A percentile compares a stretch with the other conserved stretches of the same genome.
Evolutionary conservation across 176 grass and related monocot genomes (phyloP).

Genomic region (Oryza officinalis): DNA sequence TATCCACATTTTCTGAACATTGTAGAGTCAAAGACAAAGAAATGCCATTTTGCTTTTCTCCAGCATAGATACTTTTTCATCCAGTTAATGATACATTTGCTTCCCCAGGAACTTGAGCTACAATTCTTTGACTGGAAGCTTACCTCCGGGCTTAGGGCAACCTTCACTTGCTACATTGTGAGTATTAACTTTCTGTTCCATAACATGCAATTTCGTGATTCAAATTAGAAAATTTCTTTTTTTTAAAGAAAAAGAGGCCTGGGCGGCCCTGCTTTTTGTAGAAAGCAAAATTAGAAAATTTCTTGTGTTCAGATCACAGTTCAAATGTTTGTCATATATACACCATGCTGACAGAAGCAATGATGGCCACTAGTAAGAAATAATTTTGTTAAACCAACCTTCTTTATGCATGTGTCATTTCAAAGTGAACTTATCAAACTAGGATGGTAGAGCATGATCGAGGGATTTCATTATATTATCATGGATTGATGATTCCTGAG

Average conservation of each 20-base stretch:
- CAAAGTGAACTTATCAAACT: background rate
- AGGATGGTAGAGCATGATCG: background rate
- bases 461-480: background rate
- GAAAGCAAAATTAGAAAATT: too few relatives aligned
- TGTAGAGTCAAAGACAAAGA: too few relatives aligned
- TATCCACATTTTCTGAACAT: background rate
- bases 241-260: too few relatives aligned
- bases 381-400: background rate
- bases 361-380: background rate
- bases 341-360: background rate
- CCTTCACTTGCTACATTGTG: constrained; percentile 71
- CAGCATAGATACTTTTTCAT: background rate
- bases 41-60: background rate
- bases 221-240: background rate
- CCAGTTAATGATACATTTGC: constrained; percentile 25
- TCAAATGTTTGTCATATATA: background rate
- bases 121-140: constrained; percentile 84
- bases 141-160: constrained; percentile 83
- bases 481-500: background rate
- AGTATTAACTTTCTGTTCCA: constrained; percentile 38
- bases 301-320: background rate
- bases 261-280: too few relatives aligned
- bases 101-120: constrained; percentile 90
- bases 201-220: background rate
- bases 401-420: background rate